Percentiles rank a stretch among this genome's conserved stretches.
Evolutionary conservation across 2,329 filamentous ascomycete genomes (phyloP).

Genomic region (Aspergillus ruber): DNA sequence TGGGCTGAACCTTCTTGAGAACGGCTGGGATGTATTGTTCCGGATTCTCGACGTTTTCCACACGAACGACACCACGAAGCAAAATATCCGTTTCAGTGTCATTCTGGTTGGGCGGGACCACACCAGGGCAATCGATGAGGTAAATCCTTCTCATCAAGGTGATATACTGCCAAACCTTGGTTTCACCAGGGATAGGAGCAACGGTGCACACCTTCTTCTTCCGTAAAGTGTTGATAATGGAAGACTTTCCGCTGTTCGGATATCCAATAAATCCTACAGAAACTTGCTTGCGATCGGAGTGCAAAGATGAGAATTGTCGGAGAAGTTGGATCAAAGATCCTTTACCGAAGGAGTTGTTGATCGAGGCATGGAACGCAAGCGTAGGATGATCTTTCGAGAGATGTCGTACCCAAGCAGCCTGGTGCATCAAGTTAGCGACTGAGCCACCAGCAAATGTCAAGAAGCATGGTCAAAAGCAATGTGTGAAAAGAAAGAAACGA

Average conservation of each 20-base stretch:
- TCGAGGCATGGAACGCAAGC: constrained; percentile 85
- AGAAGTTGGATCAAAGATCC: constrained; percentile 87
- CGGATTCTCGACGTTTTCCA: constrained; percentile 94
- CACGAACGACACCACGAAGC: constrained; percentile 81
- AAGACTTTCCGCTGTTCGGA: constrained; percentile 92
- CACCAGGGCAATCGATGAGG: constrained; percentile 93
- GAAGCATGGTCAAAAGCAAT: constrained; percentile 9
- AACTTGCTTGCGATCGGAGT: constrained; percentile 88
- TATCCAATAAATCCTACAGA: constrained; percentile 84
- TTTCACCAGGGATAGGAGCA: constrained; percentile 92
- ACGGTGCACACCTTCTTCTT: constrained; percentile 93
- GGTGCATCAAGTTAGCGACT: constrained; percentile 26
- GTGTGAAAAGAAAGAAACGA: too few relatives aligned
- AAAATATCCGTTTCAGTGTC: constrained; percentile 85
- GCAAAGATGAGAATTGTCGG: constrained; percentile 84
- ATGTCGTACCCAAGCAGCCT: constrained; percentile 89
- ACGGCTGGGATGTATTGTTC: constrained; percentile 91
- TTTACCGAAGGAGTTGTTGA: constrained; percentile 96
- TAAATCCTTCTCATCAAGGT: constrained; percentile 92
- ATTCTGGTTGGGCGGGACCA: constrained; percentile 79
- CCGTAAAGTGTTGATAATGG: constrained; percentile 91
- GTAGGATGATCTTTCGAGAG: constrained; percentile 90
- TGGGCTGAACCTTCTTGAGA: constrained; percentile 69
- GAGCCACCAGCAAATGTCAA: constrained; percentile 21
- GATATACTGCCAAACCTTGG: constrained; percentile 97